A percentile compares a stretch with the other conserved stretches of the same genome.
Evolutionary conservation across 805 yeast genomes (phyloP).

Genomic region (Yamadazyma sp.): DNA sequence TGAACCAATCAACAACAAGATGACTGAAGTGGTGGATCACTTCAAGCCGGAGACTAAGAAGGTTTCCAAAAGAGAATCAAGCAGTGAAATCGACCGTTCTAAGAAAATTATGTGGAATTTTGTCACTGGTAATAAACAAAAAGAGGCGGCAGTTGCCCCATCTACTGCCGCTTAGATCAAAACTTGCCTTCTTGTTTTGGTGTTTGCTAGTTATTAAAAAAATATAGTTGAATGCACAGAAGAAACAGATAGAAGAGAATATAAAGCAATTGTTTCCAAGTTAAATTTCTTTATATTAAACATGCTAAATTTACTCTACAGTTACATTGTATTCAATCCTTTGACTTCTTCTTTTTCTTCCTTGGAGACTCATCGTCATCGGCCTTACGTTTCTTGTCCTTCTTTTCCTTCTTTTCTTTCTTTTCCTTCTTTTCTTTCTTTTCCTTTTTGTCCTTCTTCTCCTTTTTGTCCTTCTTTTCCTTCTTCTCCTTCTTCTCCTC

Average conservation of each 20-base stretch:
- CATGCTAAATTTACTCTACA: constrained; percentile 14
- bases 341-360: constrained; percentile 45
- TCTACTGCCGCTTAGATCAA: too few species aligned
- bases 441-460: constrained; percentile 26
- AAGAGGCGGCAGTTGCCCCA: constrained; percentile 7
- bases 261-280: too few species aligned
- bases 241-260: too few species aligned
- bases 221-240: not conserved
- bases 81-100: constrained; percentile 52
- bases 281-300: constrained; percentile 8
- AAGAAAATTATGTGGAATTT: constrained; percentile 14
- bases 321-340: constrained; percentile 30
- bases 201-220: constrained; percentile 8
- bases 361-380: constrained; percentile 40
- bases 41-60: constrained; percentile 46
- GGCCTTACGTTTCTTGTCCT: constrained; percentile 26
- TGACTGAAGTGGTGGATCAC: constrained; percentile 45
- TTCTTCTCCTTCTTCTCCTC: constrained; percentile 21
- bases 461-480: constrained; percentile 28
- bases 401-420: constrained; percentile 34
- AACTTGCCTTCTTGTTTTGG: too few species aligned
- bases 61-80: constrained; percentile 42
- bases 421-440: constrained; percentile 32
- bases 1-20: constrained; percentile 56
- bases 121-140: constrained; percentile 10